phyloP scores from a whole-genome alignment of 768 basidiomycete species.

The Suillus discolor region DNA sequence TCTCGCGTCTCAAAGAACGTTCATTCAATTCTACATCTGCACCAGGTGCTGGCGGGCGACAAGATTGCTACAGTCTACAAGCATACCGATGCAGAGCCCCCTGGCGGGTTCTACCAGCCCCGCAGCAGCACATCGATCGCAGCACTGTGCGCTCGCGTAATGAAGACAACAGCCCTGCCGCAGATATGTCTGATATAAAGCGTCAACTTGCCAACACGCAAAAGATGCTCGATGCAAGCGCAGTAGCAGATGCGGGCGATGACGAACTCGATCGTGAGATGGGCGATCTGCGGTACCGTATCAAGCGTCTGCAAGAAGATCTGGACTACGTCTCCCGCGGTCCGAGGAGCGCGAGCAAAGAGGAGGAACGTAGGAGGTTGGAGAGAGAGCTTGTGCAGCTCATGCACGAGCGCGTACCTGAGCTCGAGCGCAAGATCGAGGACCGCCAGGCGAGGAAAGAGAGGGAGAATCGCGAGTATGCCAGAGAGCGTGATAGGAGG shows the following conservation, averaged over 20 bases:
- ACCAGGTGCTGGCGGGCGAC: slow-evolving; percentile 57
- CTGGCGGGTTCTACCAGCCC: slow-evolving; percentile 75
- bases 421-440: slow-evolving; percentile 84
- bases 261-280: slow-evolving; percentile 91
- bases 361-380: slow-evolving; percentile 82
- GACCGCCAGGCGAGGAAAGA: slow-evolving; percentile 75
- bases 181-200: slow-evolving; percentile 87
- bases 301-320: slow-evolving; percentile 88
- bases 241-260: slow-evolving; percentile 78
- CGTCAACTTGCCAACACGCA: slow-evolving; percentile 79
- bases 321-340: slow-evolving; percentile 84
- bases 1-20: slow-evolving; percentile 67
- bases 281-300: slow-evolving; percentile 81
- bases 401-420: slow-evolving; percentile 90
- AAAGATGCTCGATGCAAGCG: slow-evolving; percentile 73
- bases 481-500: slow-evolving; percentile 76
- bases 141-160: slow-evolving; percentile 73
- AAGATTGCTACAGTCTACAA: slow-evolving; percentile 93
- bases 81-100: slow-evolving; percentile 64
- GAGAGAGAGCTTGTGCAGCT: slow-evolving; percentile 86
- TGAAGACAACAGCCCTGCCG: slow-evolving; percentile 60
- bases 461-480: slow-evolving; percentile 77
- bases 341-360: slow-evolving; percentile 68
- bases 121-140: slow-evolving; percentile 81
- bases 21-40: slow-evolving; percentile 65